Percentiles rank a stretch among this genome's conserved stretches.
Evolutionary conservation across 495 filamentous ascomycete genomes (phyloP).

Genomic region (Penicillium flavigenum): DNA sequence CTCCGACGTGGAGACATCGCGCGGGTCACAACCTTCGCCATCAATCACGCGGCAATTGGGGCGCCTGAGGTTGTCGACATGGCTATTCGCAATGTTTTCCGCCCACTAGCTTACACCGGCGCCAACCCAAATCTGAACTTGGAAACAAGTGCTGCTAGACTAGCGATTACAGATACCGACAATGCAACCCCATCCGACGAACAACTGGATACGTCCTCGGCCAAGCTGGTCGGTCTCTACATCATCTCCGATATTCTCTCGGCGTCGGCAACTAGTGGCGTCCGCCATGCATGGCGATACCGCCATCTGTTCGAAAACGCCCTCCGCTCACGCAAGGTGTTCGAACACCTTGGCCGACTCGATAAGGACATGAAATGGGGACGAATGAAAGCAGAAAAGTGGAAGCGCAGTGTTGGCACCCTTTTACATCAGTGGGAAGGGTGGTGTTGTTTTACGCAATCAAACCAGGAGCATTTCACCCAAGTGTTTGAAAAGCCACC

Average conservation of each 20-base stretch:
- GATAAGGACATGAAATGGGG: constrained; percentile 80
- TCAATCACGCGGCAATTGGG: constrained; percentile 74
- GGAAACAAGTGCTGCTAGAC: constrained; percentile 31
- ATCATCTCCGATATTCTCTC: constrained; percentile 86
- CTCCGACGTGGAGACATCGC: constrained; percentile 85
- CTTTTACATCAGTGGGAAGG: constrained; percentile 83
- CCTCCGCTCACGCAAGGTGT: constrained; percentile 66
- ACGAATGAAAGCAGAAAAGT: constrained; percentile 81
- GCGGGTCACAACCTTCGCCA: constrained; percentile 83
- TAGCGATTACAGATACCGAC: constrained; percentile 20
- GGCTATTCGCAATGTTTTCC: constrained; percentile 76
- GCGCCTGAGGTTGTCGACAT: constrained; percentile 89
- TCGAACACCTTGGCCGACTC: constrained; percentile 77
- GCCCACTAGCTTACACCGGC: constrained; percentile 61
- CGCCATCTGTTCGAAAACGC: constrained; percentile 79
- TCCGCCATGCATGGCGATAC: constrained; percentile 89
- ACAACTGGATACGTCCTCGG: constrained; percentile 63
- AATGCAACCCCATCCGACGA: constrained; percentile 32
- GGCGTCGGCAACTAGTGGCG: constrained; percentile 76
- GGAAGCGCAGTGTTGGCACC: constrained; percentile 73
- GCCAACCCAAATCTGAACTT: constrained; percentile 57
- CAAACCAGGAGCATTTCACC: constrained; percentile 70
- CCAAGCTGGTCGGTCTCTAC: constrained; percentile 81
- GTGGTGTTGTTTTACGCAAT: constrained; percentile 81
- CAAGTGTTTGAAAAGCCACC: constrained; percentile 74